A percentile compares a stretch with the other conserved stretches of the same genome.
Evolutionary conservation across 2,329 filamentous ascomycete genomes (phyloP).

Genomic region (Nothomitra cinnamomea): DNA sequence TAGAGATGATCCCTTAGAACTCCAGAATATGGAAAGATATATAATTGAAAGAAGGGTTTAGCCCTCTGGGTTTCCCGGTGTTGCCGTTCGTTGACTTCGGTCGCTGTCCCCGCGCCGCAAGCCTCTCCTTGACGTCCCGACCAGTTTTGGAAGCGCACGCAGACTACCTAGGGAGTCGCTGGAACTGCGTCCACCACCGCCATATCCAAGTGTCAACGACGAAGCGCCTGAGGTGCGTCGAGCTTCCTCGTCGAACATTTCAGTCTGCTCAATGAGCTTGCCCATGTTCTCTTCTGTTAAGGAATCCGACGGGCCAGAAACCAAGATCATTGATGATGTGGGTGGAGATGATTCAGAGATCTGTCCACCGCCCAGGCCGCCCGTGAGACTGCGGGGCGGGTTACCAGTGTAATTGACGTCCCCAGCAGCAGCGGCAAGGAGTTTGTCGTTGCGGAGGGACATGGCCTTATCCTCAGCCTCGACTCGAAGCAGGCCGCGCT

Average conservation of each 20-base stretch:
- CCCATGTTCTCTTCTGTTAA: slow-evolving; percentile 1
- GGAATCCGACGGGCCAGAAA: background rate
- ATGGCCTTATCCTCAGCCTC: slow-evolving; percentile 38
- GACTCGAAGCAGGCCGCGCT: slow-evolving; percentile 28
- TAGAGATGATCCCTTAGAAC: too few relatives aligned
- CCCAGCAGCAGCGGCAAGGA: slow-evolving; percentile 24
- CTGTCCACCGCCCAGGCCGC: background rate
- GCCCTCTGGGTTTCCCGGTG: too few relatives aligned
- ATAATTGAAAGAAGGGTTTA: too few relatives aligned
- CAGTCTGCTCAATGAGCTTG: background rate
- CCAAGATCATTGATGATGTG: background rate
- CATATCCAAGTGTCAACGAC: background rate
- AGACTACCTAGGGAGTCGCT: too few relatives aligned
- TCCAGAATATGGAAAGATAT: too few relatives aligned
- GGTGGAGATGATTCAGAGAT: background rate
- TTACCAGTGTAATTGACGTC: background rate
- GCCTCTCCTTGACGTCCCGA: too few relatives aligned
- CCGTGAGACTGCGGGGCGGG: background rate
- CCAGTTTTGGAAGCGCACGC: too few relatives aligned
- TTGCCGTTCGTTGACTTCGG: too few relatives aligned
- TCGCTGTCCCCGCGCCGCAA: too few relatives aligned
- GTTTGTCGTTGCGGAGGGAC: slow-evolving; percentile 34
- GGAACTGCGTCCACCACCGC: too few relatives aligned
- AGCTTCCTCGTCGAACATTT: background rate
- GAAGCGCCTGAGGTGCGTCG: background rate